Base-by-base conservation (phyloP, 331 rosid genomes). In the Spiraea crenata region DNA sequence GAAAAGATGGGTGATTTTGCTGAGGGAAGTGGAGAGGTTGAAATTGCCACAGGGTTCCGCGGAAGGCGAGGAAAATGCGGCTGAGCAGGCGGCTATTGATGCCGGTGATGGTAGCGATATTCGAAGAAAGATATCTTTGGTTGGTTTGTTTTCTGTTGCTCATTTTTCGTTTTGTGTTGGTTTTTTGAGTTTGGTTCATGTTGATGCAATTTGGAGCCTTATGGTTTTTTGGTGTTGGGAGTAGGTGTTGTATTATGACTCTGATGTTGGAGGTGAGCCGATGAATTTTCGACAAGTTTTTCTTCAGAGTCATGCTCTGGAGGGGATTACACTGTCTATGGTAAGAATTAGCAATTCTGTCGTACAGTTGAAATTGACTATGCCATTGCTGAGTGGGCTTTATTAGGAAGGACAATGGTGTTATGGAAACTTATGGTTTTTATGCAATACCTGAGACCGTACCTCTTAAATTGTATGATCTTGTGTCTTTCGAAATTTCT, bases 241-340 rank as follows among this genome's bases (percentile, higher is more conserved):
- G 12, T 72, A 95, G 99, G 87, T 86, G 80, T 83, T 91, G 71
- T 95, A 95, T 76, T 83, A 85, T 4, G 99, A 95, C 65, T 57
- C 93, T 73, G 99, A 95, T 67, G 73, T 72, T 83, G 93, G 90
- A 10, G 99, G 98, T 35, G 92, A 85, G 71, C 99, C 98, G 20
- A 72, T 95, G 81, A 95, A 84, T 74, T 95, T 95, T 49, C 91
- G 81, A 17, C 96, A 91, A 44, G 93, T 95, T 75, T 95, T 95
- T 79, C 96, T 95, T 82, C 96, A 69, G 79, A 91, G 99, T 80
- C 99, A 95, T 82, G 99, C 98, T 69, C 79, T 91, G 81, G 99
- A 95, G 84, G 98, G 96, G 60, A 89, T 95, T 61, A 67, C 92
- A 55, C 60, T 95, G 76, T 91, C 99, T 60, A 95, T 95, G 99